These are phyloP conservation scores for Scortechinia acanthostroma DNA, from an alignment of 2,329 filamentous ascomycete genomes.

Conservation along the genomic window DNA sequence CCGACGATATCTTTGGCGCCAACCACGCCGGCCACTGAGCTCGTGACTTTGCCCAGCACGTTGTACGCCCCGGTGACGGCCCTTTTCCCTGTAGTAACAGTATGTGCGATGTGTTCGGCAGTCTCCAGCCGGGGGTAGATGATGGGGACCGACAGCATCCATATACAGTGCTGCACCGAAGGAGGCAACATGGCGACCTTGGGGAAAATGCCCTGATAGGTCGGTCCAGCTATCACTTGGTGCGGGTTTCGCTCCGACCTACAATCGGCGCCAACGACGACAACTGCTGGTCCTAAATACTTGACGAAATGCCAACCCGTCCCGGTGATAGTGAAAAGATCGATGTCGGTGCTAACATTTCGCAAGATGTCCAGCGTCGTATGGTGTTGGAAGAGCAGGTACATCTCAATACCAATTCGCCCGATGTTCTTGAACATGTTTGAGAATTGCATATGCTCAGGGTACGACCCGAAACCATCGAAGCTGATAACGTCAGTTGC, in stretches of 20 bases:
- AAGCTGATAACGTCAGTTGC: constrained; percentile 49
- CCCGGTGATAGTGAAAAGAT: constrained; percentile 95
- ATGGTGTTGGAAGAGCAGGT: constrained; percentile 95
- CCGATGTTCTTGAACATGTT: constrained; percentile 98
- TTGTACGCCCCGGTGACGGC: constrained; percentile 96
- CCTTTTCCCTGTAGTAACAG: constrained; percentile 90
- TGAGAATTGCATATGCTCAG: constrained; percentile 95
- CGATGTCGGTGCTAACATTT: constrained; percentile 78
- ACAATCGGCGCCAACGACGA: constrained; percentile 83
- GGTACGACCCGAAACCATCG: constrained; percentile 93
- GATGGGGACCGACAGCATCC: constrained; percentile 87
- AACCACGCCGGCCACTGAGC: constrained; percentile 88
- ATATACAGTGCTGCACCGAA: constrained; percentile 91
- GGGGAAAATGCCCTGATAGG: constrained; percentile 94
- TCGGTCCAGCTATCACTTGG: constrained; percentile 90
- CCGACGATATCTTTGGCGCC: constrained; percentile 89
- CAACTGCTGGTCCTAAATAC: constrained; percentile 83
- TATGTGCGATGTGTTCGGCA: constrained; percentile 84
- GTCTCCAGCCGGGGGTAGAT: constrained; percentile 87
- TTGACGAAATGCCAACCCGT: constrained; percentile 98
- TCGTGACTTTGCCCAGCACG: constrained; percentile 87
- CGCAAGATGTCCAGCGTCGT: constrained; percentile 89
- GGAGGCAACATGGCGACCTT: constrained; percentile 86
- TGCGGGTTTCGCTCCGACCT: constrained; percentile 83
- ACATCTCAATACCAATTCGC: constrained; percentile 92